These are phyloP conservation scores for Sporothrix pseudoabietina DNA, from an alignment of 2,329 filamentous ascomycete species.

Conservation along the genomic window DNA sequence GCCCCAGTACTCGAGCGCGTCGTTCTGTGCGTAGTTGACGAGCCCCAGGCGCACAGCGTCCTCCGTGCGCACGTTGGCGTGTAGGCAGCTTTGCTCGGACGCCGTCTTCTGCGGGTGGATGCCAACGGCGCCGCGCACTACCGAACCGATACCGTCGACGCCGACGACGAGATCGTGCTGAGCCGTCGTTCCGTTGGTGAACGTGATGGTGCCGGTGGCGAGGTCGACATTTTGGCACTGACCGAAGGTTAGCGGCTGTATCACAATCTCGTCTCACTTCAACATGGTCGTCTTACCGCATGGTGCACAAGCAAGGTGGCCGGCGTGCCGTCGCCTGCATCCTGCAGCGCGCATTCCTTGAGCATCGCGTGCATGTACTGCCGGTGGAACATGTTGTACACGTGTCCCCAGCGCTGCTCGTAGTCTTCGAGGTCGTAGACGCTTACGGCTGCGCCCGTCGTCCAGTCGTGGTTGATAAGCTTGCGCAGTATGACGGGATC, in stretches of 20 bases:
- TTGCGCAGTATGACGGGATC: conserved; percentile 66
- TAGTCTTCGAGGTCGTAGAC: conserved; percentile 67
- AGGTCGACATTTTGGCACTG: conserved; percentile 52
- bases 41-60: conserved; percentile 62
- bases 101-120: conserved; percentile 61
- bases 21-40: conserved; percentile 62
- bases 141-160: conserved; percentile 68
- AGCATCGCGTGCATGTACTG: conserved; percentile 70
- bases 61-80: conserved; percentile 64
- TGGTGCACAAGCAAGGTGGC: conserved; percentile 60
- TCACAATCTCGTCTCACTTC: too few relatives aligned
- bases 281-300: conserved; percentile 42
- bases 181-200: conserved; percentile 53
- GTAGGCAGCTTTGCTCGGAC: conserved; percentile 63
- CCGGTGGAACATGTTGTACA: conserved; percentile 62
- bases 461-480: conserved; percentile 71
- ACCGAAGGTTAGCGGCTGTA: too few relatives aligned
- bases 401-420: conserved; percentile 47
- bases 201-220: conserved; percentile 52
- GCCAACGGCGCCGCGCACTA: conserved; percentile 65
- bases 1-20: conserved; percentile 70
- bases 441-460: conserved; percentile 65
- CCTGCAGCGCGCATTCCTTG: conserved; percentile 59
- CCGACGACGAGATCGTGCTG: conserved; percentile 64
- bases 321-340: conserved; percentile 56